phyloP scores from a whole-genome alignment of 129 eudicot genomes.

The sunflower (Helianthus annuus) region HanXRQr2.0-SUNRISE NC_035448.2:126836465-126836964 shows the following conservation, averaged over 20 bases:
- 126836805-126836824: too few species aligned
- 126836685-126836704: constrained; percentile 60
- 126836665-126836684: constrained; percentile 49
- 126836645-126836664: constrained; percentile 58
- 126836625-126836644: constrained; percentile 95
- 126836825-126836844: background rate
- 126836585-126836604: background rate
- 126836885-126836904: background rate
- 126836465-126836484: background rate
- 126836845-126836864: background rate
- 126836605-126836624: constrained; percentile 57
- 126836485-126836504: background rate
- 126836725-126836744: constrained; percentile 59
- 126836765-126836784: constrained; percentile 48
- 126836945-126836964: constrained; percentile 68
- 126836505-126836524: background rate
- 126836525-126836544: background rate
- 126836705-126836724: constrained; percentile 67
- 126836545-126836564: constrained; percentile 9
- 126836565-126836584: background rate
- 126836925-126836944: constrained; percentile 95
- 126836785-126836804: too few species aligned
- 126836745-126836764: constrained; percentile 52
- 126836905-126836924: constrained; percentile 75
- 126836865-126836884: background rate